phyloP scores from a whole-genome alignment of 2,329 filamentous ascomycete genomes.

The Alternaria conjuncta region DNA sequence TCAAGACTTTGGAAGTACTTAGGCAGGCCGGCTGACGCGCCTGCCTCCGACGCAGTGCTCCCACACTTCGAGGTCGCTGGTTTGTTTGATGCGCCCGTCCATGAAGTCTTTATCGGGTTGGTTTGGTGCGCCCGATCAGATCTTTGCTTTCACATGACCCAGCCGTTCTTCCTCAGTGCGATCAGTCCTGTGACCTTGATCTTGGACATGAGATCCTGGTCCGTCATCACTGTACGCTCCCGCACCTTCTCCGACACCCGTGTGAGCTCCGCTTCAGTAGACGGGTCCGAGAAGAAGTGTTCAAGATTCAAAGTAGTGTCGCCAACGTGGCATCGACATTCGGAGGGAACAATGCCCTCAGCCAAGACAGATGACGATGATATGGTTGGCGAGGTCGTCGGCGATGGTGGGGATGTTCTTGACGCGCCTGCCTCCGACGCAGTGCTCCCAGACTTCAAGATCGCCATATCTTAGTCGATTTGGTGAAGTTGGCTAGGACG shows the following conservation, averaged over 20 bases:
- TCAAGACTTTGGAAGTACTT: conserved; percentile 38
- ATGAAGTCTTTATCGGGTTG: too few relatives aligned
- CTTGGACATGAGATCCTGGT: not conserved
- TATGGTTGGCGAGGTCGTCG: not conserved
- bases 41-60: not conserved
- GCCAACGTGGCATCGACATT: too few relatives aligned
- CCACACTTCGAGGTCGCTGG: too few relatives aligned
- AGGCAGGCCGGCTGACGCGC: too few relatives aligned
- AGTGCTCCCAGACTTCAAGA: not conserved
- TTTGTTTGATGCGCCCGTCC: too few relatives aligned
- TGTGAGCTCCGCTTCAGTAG: not conserved
- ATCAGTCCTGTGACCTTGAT: not conserved
- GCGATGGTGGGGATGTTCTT: not conserved
- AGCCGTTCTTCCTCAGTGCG: not conserved
- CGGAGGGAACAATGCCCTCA: too few relatives aligned
- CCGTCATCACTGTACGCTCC: not conserved
- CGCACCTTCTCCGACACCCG: not conserved
- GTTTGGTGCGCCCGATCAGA: too few relatives aligned
- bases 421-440: not conserved
- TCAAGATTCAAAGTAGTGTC: too few relatives aligned
- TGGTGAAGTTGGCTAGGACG: conserved; percentile 49
- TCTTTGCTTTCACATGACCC: not conserved
- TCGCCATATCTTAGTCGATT: not conserved
- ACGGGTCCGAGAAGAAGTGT: too few relatives aligned
- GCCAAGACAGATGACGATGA: too few relatives aligned